Conservation (phyloP, 2,329 filamentous ascomycete genomes). For the Aspergillus puulaauensis region DNA sequence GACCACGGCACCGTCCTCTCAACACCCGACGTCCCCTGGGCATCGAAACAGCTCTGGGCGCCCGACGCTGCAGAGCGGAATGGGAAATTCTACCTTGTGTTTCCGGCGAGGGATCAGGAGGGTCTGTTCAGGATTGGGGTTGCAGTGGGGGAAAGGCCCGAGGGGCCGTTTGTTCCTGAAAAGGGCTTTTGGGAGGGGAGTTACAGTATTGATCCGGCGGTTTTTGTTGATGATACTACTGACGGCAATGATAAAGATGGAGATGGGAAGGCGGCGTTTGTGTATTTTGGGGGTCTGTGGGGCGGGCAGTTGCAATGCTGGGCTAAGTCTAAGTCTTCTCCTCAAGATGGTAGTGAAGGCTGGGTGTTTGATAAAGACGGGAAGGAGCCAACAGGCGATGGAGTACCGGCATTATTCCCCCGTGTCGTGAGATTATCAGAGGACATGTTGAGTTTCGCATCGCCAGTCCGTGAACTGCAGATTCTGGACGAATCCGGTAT, state of each 20-base stretch:
- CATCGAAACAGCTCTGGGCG: conserved; percentile 76
- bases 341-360: neutral
- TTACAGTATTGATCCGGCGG: conserved; percentile 75
- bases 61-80: conserved; percentile 70
- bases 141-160: conserved; percentile 61
- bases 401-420: conserved; percentile 61
- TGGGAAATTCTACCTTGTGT: conserved; percentile 74
- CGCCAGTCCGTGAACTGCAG: conserved; percentile 57
- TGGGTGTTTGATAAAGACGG: conserved; percentile 61
- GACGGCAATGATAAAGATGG: neutral
- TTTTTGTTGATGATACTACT: conserved; percentile 63
- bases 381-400: conserved; percentile 58
- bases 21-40: conserved; percentile 70
- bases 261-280: conserved; percentile 50
- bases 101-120: conserved; percentile 70
- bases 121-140: conserved; percentile 74
- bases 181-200: conserved; percentile 64
- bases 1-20: conserved; percentile 72
- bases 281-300: conserved; percentile 80
- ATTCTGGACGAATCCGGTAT: conserved; percentile 65
- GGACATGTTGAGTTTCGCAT: conserved; percentile 65
- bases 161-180: conserved; percentile 69
- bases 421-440: conserved; percentile 64
- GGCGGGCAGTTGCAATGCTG: conserved; percentile 80
- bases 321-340: conserved; percentile 50